These are phyloP conservation scores for Calonectria multiphialidica DNA, from an alignment of 2,329 filamentous ascomycete genomes.

Conservation along the genomic window DNA sequence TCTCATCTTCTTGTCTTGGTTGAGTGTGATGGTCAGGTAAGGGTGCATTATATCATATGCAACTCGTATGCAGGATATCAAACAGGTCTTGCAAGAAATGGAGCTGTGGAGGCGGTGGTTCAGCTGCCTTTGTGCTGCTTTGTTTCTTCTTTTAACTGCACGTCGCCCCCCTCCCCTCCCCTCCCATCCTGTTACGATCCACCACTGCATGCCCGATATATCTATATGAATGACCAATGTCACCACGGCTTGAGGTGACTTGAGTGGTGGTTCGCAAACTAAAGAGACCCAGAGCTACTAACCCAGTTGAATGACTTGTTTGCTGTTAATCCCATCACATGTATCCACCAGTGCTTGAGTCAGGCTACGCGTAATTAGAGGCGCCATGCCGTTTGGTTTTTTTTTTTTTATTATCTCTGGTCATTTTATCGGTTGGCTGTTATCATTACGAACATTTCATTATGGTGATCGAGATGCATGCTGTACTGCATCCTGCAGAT, in stretches of 20 bases:
- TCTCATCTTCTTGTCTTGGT: neutral
- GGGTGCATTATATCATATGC: neutral
- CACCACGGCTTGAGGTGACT: neutral
- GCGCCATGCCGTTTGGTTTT: neutral
- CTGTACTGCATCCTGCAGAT: neutral
- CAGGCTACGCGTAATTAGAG: neutral
- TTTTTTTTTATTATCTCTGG: neutral
- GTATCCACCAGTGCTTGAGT: neutral
- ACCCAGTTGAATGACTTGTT: neutral
- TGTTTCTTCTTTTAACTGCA: conserved; percentile 5
- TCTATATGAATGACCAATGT: neutral
- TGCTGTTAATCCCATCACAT: neutral
- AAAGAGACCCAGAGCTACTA: neutral
- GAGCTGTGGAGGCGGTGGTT: neutral
- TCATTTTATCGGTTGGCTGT: neutral
- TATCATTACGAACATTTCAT: neutral
- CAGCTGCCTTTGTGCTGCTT: conserved; percentile 1
- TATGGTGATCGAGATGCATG: neutral
- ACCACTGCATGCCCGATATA: neutral
- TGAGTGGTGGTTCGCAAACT: neutral
- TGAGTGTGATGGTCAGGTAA: conserved; percentile 11
- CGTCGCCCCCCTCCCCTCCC: neutral
- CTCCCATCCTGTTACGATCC: neutral
- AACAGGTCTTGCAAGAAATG: conserved; percentile 10
- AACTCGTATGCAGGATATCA: neutral